Percentiles rank a stretch among this genome's conserved stretches.
Conservation (phyloP, 305 asterid species). For the Solanum hybrid region DNA sequence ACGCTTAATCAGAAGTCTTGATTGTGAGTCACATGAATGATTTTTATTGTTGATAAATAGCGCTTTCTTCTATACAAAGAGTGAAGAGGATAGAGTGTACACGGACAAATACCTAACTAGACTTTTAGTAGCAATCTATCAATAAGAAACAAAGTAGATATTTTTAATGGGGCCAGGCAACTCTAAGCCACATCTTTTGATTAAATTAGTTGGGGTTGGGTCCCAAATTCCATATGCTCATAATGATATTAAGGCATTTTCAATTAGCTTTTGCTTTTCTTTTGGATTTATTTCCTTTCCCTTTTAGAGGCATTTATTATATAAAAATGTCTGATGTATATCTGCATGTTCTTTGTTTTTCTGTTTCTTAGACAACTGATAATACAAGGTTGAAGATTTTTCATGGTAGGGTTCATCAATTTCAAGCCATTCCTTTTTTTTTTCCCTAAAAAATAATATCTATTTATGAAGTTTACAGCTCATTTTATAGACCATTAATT, state of each 20-base stretch:
- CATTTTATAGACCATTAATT: not conserved
- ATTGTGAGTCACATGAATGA: not conserved
- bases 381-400: not conserved
- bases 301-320: not conserved
- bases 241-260: not conserved
- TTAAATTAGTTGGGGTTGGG: constrained; percentile 7
- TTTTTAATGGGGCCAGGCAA: constrained; percentile 8
- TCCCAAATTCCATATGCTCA: constrained; percentile 11
- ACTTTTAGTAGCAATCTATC: not conserved
- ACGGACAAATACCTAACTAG: not conserved
- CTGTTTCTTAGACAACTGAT: not conserved
- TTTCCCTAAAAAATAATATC: not conserved
- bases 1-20: not conserved
- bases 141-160: constrained; percentile 1
- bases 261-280: not conserved
- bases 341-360: not conserved
- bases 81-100: not conserved
- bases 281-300: not conserved
- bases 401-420: not conserved
- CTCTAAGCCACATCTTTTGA: constrained; percentile 17
- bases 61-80: not conserved
- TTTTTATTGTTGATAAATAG: too few relatives aligned
- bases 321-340: not conserved
- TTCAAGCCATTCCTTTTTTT: not conserved
- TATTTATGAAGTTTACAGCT: not conserved